A percentile compares a stretch with the other conserved stretches of the same genome.
phyloP scores from a whole-genome alignment of 2,329 filamentous ascomycete species.

The Leptographium flavum region DNA sequence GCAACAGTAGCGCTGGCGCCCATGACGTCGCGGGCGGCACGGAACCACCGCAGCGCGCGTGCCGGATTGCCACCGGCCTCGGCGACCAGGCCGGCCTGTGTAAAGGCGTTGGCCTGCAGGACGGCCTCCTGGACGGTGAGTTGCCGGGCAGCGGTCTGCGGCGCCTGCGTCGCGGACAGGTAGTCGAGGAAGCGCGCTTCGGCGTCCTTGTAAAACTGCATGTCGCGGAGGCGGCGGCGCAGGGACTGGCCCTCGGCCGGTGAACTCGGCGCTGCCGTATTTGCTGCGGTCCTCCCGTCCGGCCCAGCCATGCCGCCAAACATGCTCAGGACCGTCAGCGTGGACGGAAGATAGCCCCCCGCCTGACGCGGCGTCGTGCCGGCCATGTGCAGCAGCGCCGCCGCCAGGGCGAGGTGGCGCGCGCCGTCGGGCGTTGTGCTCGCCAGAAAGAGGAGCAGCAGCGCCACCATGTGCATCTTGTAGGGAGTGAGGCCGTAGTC shows the following conservation, averaged over 20 bases:
- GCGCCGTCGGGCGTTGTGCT: background rate
- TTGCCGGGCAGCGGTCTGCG: background rate
- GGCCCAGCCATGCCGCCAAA: slow-evolving; percentile 9
- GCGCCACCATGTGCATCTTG: slow-evolving; percentile 20
- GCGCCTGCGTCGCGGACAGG: slow-evolving; percentile 3
- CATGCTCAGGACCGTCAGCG: slow-evolving; percentile 17
- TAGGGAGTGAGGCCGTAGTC: slow-evolving; percentile 14
- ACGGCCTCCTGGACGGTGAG: background rate
- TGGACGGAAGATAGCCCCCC: slow-evolving; percentile 21
- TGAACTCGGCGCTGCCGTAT: no score
- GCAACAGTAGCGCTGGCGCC: no score
- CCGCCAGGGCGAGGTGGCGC: slow-evolving; percentile 11
- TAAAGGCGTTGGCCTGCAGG: slow-evolving; percentile 20
- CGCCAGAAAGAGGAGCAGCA: slow-evolving; percentile 12
- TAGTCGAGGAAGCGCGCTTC: slow-evolving; percentile 13
- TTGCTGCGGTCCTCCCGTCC: background rate
- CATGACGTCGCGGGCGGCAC: slow-evolving; percentile 5
- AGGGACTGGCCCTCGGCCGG: no score
- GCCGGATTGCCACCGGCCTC: slow-evolving; percentile 9
- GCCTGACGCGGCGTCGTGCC: background rate
- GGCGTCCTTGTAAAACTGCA: slow-evolving; percentile 12
- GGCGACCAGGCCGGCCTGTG: slow-evolving; percentile 19
- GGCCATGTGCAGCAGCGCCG: slow-evolving; percentile 22
- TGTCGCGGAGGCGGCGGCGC: slow-evolving; percentile 1
- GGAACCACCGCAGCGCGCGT: slow-evolving; percentile 17